phyloP scores from a whole-genome alignment of 2,329 filamentous ascomycete genomes.

The Capronia epimyces region DNA sequence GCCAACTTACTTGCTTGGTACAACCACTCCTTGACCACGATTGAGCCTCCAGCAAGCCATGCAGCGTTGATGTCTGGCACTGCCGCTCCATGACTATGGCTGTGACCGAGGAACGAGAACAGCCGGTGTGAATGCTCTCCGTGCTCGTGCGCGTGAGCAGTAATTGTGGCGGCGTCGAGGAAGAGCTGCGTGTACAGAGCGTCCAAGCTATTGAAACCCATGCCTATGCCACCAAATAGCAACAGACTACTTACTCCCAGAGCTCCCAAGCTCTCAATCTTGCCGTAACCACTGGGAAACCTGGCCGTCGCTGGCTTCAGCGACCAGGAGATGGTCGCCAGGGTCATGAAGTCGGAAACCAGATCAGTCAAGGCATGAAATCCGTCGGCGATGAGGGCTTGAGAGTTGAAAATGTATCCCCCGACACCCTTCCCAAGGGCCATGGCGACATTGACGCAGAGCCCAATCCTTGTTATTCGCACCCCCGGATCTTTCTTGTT shows the following conservation, averaged over 20 bases:
- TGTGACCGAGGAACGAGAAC: slow-evolving; percentile 53
- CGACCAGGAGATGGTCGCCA: slow-evolving; percentile 91
- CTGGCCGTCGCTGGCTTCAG: slow-evolving; percentile 73
- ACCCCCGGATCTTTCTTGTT: slow-evolving; percentile 91
- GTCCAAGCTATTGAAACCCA: slow-evolving; percentile 72
- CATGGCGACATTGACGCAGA: slow-evolving; percentile 89
- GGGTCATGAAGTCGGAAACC: slow-evolving; percentile 87
- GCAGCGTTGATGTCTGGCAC: slow-evolving; percentile 87
- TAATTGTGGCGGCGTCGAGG: slow-evolving; percentile 55
- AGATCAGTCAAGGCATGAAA: slow-evolving; percentile 94
- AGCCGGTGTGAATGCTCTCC: slow-evolving; percentile 38
- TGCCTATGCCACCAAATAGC: slow-evolving; percentile 81
- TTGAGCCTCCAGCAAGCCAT: slow-evolving; percentile 87
- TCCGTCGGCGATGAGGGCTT: slow-evolving; percentile 86
- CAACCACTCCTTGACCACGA: slow-evolving; percentile 91
- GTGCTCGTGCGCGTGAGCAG: slow-evolving; percentile 46
- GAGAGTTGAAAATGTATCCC: slow-evolving; percentile 90
- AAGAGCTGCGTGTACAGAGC: slow-evolving; percentile 68
- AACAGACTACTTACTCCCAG: slow-evolving; percentile 89
- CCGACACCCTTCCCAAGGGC: slow-evolving; percentile 87
- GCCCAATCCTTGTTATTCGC: slow-evolving; percentile 82
- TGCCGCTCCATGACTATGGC: slow-evolving; percentile 58
- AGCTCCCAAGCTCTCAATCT: slow-evolving; percentile 93
- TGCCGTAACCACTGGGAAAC: slow-evolving; percentile 90
- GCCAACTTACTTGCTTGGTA: slow-evolving; percentile 80